A percentile compares a stretch with the other conserved stretches of the same genome.
phyloP scores from a whole-genome alignment of 2,329 filamentous ascomycete genomes.

The Neocatenulostroma microsporum region DNA sequence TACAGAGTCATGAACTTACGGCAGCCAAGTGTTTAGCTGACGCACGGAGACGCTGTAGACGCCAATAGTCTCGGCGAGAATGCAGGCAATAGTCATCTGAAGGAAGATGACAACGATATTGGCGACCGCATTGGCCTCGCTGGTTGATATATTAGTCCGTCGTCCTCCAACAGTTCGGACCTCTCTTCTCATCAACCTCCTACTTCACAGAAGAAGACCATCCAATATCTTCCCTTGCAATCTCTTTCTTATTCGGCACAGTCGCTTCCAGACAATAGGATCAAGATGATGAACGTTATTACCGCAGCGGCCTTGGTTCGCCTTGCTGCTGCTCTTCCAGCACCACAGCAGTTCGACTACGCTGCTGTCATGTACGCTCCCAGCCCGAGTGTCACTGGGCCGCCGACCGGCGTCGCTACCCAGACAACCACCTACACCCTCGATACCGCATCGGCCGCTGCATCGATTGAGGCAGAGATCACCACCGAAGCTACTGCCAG shows the following conservation, averaged over 20 bases:
- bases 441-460: conserved; percentile 6
- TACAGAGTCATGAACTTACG: no score
- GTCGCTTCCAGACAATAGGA: conserved; percentile 1
- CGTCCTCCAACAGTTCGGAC: no score
- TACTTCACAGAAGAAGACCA: no score
- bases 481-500: conserved; percentile 14
- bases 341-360: conserved; percentile 18
- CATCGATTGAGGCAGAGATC: conserved; percentile 13
- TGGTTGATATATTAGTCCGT: no score
- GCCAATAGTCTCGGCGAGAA: background rate
- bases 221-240: no score
- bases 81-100: background rate
- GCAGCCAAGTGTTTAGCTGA: background rate
- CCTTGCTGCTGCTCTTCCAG: conserved; percentile 10
- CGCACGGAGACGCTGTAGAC: background rate
- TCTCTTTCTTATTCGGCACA: no score
- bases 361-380: conserved; percentile 12
- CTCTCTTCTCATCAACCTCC: no score
- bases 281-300: conserved; percentile 11
- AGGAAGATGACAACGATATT: no score
- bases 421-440: conserved; percentile 8
- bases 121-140: no score
- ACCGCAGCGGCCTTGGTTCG: conserved; percentile 13
- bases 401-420: conserved; percentile 8
- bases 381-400: conserved; percentile 13